phyloP scores from a whole-genome alignment of 2,329 filamentous ascomycete genomes.

The Helicocarpus griseus region DNA sequence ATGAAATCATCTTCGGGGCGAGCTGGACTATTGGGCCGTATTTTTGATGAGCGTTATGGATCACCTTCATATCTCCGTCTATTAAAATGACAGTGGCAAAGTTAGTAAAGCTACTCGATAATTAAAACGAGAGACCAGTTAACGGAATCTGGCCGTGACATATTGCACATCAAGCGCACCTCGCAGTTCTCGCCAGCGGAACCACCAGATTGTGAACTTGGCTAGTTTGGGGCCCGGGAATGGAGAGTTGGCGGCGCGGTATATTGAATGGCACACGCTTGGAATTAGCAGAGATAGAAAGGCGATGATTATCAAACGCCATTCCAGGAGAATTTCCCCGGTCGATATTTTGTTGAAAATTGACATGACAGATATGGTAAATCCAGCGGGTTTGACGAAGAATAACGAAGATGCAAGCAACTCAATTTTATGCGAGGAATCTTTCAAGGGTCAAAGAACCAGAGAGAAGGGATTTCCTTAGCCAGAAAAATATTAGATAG shows the following conservation, averaged over 20 bases:
- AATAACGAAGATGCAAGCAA: neutral
- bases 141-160: too few species aligned
- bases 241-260: slow-evolving; percentile 8
- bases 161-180: slow-evolving; percentile 2
- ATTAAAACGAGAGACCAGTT: too few species aligned
- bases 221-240: slow-evolving; percentile 13
- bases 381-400: neutral
- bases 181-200: slow-evolving; percentile 9
- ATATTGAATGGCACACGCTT: neutral
- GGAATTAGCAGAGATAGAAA: neutral
- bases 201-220: slow-evolving; percentile 11
- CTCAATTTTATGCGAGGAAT: neutral
- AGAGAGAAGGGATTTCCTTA: neutral
- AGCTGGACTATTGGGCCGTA: slow-evolving; percentile 13
- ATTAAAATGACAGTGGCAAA: neutral
- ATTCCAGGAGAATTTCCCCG: neutral
- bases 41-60: slow-evolving; percentile 6
- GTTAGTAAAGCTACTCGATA: neutral
- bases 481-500: too few species aligned
- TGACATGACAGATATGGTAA: neutral
- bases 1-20: slow-evolving; percentile 9
- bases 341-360: neutral
- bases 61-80: neutral
- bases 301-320: neutral
- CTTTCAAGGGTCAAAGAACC: neutral